phyloP scores from a whole-genome alignment of 371 early-diverging fungal genomes.

The Phascolomyces articulosus region DNA sequence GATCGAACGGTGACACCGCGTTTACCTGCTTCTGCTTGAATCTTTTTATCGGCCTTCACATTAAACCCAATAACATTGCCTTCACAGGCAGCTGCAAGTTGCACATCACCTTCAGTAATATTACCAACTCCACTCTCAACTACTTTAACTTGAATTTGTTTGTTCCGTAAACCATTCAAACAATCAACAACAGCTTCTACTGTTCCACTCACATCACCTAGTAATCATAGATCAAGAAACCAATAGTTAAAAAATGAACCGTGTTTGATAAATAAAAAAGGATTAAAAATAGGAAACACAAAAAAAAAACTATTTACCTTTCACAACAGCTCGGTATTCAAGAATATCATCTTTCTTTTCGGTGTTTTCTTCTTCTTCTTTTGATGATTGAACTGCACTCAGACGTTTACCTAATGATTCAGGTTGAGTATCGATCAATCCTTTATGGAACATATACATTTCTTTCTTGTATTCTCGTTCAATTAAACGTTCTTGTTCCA shows the following conservation, averaged over 20 bases:
- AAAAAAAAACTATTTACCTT: too few relatives aligned
- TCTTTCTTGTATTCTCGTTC: slow-evolving; percentile 63
- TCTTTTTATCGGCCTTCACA: slow-evolving; percentile 79
- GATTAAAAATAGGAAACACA: too few relatives aligned
- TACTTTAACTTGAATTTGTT: slow-evolving; percentile 77
- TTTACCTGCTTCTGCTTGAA: slow-evolving; percentile 62
- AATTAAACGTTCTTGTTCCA: slow-evolving; percentile 65
- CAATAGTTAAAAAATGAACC: too few relatives aligned
- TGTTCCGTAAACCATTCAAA: slow-evolving; percentile 75
- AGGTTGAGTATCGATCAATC: slow-evolving; percentile 59
- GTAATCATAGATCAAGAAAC: slow-evolving; percentile 11
- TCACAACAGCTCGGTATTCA: slow-evolving; percentile 56
- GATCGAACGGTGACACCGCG: slow-evolving; percentile 68
- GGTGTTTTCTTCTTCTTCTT: slow-evolving; percentile 22
- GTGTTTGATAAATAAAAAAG: not conserved
- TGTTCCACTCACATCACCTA: slow-evolving; percentile 94
- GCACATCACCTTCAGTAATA: slow-evolving; percentile 79
- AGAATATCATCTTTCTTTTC: slow-evolving; percentile 46
- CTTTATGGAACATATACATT: slow-evolving; percentile 72
- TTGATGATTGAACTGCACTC: slow-evolving; percentile 32
- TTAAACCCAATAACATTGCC: slow-evolving; percentile 88
- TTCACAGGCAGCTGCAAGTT: slow-evolving; percentile 67
- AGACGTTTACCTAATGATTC: slow-evolving; percentile 51
- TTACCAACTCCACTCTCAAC: slow-evolving; percentile 86
- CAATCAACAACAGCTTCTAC: slow-evolving; percentile 88